Evolutionary conservation across 2,329 filamentous ascomycete genomes (phyloP).

Genomic region (Colletotrichum sp.): DNA sequence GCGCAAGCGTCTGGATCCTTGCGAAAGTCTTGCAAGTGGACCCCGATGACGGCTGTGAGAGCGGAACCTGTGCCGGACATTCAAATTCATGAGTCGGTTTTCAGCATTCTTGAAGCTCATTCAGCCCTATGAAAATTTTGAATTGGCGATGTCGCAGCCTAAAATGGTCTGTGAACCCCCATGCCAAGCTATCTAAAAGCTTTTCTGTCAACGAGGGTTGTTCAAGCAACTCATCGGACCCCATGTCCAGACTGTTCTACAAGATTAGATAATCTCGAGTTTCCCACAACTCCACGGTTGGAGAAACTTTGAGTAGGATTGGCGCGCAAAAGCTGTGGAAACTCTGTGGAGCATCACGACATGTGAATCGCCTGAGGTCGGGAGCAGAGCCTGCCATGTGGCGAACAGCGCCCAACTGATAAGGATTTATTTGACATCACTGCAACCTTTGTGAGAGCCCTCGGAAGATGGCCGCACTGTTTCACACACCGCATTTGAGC

Average conservation of each 20-base stretch:
- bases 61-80: neutral
- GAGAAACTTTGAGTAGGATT: neutral
- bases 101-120: neutral
- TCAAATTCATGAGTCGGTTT: neutral
- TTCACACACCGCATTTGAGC: neutral
- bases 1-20: neutral
- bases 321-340: conserved; percentile 3
- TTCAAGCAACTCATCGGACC: neutral
- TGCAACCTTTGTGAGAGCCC: neutral
- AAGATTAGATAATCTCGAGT: neutral
- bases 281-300: neutral
- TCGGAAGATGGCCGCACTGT: neutral
- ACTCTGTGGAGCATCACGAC: conserved; percentile 6
- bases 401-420: neutral
- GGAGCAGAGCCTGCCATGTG: neutral
- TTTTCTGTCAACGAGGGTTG: neutral
- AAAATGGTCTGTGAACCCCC: neutral
- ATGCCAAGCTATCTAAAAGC: neutral
- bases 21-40: conserved; percentile 3
- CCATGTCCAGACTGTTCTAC: neutral
- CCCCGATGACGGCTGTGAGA: neutral
- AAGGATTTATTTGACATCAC: neutral
- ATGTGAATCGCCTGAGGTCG: neutral
- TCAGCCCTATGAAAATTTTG: neutral
- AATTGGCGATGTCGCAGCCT: neutral